Base-by-base conservation (phyloP, 2,329 filamentous ascomycete species). In the Neocatenulostroma microsporum region DNA sequence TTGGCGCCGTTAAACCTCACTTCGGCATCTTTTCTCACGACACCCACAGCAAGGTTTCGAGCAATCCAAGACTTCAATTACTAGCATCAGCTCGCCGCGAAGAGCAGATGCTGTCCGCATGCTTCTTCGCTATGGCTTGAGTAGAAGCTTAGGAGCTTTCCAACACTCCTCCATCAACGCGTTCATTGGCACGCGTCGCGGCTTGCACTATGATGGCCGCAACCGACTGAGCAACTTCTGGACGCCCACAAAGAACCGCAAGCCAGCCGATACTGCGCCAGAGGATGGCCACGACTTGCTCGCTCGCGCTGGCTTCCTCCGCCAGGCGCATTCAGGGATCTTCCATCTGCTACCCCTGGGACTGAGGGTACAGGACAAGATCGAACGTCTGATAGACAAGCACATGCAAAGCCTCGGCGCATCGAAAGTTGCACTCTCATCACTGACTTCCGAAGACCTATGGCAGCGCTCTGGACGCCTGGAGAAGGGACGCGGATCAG, bases 311-410 rank as follows among this genome's bases (percentile, higher is more conserved):
- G 68, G 68, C 27, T 70, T 66, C 41, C 46, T 71, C 7, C 62
- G 68, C 28, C 51, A 87, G 78, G 80, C 86, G 14, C 83, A 94
- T 56, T 78, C 88, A 6, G 91, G 91, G 19, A 78, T 96, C 23
- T 98, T 95, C 52, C 91, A 98, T 54, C 72, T 94, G 55, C 71
- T 98, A 1, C 91, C 91, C 0, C 65, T 98, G 0, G 91, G 91
- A 0, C 70, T 86, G 20, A 76, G 86, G 19, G 85, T 96, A 0
- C 87, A 94, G 53, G 76, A 86, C 34, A 98, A 96, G 60, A 68
- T 96, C 20, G 87, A 95, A 55, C 65, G 66, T 9, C 65, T 96
- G 9, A 82, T 98, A 48, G 88, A 95, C 56, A 84, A 82, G 55
- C 79, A 95, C 57, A 98, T 98, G 91, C 68, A 69, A 35, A 73